phyloP scores from a whole-genome alignment of 2,329 filamentous ascomycete genomes.

The Westerdykella sp. region DNA sequence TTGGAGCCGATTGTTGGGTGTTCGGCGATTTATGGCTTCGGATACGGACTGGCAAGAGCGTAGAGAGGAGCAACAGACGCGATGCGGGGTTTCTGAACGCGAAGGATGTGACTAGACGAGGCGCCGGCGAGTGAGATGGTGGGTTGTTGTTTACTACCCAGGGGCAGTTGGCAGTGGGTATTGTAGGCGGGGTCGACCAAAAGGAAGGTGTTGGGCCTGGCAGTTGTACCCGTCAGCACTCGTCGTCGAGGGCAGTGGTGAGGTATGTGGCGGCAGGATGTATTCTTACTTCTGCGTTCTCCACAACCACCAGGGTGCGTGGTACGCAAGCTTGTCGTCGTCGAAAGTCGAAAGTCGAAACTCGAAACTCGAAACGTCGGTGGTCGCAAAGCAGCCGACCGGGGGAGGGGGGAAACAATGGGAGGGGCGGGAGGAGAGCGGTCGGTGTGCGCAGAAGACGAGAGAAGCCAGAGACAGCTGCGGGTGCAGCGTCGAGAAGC shows the following conservation, averaged over 20 bases:
- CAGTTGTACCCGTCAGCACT: not conserved
- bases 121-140: no score
- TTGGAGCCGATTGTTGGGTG: conserved; percentile 5
- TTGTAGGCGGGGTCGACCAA: no score
- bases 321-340: conserved; percentile 29
- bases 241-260: not conserved
- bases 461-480: conserved; percentile 16
- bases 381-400: conserved; percentile 25
- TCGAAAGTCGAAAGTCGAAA: conserved; percentile 39
- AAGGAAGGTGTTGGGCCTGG: not conserved
- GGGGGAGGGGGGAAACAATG: conserved; percentile 14
- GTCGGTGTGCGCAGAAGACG: conserved; percentile 9
- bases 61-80: no score
- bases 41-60: no score
- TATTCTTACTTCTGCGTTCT: not conserved
- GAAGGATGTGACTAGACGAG: no score
- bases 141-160: no score
- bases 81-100: no score
- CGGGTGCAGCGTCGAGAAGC: conserved; percentile 15
- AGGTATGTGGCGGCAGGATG: not conserved
- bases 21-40: no score
- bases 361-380: conserved; percentile 38
- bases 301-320: conserved; percentile 18
- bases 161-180: no score
- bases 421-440: conserved; percentile 6